These are phyloP conservation scores for Cladosporium sphaerospermum DNA, from an alignment of 2,329 filamentous ascomycete species.

Conservation along the genomic window DNA sequence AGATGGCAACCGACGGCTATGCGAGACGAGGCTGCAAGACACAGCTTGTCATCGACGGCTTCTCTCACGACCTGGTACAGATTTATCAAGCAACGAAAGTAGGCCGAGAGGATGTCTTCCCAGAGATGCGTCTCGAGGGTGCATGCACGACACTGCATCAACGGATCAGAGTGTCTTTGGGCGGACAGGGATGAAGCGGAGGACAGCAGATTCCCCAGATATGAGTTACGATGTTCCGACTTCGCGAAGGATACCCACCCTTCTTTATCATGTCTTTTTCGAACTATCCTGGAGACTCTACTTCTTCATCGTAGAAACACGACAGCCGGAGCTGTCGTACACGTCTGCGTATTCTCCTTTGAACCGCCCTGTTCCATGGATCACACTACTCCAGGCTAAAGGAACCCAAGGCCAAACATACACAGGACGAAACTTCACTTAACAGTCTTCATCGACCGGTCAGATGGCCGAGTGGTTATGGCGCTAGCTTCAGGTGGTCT, in stretches of 20 bases:
- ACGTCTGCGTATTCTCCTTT: too few relatives aligned
- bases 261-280: too few relatives aligned
- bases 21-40: conserved; percentile 23
- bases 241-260: too few relatives aligned
- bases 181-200: conserved; percentile 7
- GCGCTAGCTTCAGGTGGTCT: background rate
- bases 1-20: conserved; percentile 24
- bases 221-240: too few relatives aligned
- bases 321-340: too few relatives aligned
- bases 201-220: too few relatives aligned
- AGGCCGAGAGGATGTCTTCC: conserved; percentile 6
- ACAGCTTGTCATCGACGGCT: conserved; percentile 23
- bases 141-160: conserved; percentile 22
- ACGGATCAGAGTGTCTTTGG: conserved; percentile 24
- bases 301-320: too few relatives aligned
- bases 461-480: background rate
- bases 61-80: conserved; percentile 20
- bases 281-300: too few relatives aligned
- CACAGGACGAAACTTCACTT: too few relatives aligned
- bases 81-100: conserved; percentile 15
- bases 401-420: too few relatives aligned
- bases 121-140: conserved; percentile 15
- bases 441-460: background rate
- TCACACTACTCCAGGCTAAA: too few relatives aligned
- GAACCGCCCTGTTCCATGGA: too few relatives aligned